These are phyloP conservation scores for Stylonectria norvegica DNA, from an alignment of 2,329 filamentous ascomycete genomes.

Conservation along the genomic window DNA sequence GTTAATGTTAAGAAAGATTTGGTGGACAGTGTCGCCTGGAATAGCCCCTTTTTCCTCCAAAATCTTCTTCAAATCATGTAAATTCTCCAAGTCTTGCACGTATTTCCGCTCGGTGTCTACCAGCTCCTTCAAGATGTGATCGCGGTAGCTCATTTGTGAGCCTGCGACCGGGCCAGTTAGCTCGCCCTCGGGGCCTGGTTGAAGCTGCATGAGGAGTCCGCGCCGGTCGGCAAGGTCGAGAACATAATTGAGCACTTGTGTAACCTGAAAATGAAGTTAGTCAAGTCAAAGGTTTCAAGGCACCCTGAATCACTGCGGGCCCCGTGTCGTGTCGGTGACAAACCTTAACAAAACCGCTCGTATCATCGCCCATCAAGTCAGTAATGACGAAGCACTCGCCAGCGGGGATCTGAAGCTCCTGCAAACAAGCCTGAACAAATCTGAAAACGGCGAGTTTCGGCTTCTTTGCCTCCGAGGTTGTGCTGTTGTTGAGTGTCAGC, in stretches of 20 bases:
- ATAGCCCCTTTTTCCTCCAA: constrained; percentile 85
- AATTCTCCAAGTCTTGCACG: constrained; percentile 90
- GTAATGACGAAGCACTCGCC: constrained; percentile 88
- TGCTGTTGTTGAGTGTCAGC: constrained; percentile 63
- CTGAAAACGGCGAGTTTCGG: constrained; percentile 88
- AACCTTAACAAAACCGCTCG: constrained; percentile 95
- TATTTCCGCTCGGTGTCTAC: constrained; percentile 97
- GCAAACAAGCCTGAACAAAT: constrained; percentile 85
- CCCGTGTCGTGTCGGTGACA: too few species aligned
- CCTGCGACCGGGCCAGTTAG: constrained; percentile 46
- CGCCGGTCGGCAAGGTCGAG: constrained; percentile 80
- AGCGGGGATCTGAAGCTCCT: constrained; percentile 73
- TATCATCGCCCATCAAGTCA: constrained; percentile 90
- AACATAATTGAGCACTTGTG: constrained; percentile 86
- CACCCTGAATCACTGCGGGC: neutral
- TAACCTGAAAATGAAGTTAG: constrained; percentile 50
- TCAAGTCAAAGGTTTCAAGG: too few species aligned
- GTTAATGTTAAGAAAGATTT: constrained; percentile 96
- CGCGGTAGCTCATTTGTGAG: constrained; percentile 68
- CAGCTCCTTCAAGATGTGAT: constrained; percentile 87
- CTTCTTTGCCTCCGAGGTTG: constrained; percentile 64
- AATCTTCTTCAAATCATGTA: constrained; percentile 87
- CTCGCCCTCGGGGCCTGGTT: constrained; percentile 56
- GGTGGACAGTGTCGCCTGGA: constrained; percentile 84
- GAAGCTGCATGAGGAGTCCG: constrained; percentile 64